Evolutionary conservation across 257 asterid species (phyloP).

Genomic region (Solanum sitiens): DNA sequence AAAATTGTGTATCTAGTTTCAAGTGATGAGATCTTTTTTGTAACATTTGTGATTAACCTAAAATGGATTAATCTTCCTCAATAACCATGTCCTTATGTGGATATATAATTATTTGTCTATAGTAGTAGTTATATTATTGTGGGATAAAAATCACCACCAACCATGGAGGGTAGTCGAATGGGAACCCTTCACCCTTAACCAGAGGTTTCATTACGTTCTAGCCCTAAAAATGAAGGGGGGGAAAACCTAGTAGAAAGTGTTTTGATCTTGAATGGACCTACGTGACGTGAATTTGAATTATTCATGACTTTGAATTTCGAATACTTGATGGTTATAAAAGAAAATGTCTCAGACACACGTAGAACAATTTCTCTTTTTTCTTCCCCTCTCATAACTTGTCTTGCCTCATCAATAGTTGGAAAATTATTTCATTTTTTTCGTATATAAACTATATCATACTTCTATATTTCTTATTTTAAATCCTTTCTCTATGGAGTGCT

Average conservation of each 20-base stretch:
- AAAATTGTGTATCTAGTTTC: no score
- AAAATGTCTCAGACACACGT: neutral
- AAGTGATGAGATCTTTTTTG: neutral
- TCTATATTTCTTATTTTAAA: neutral
- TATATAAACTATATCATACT: neutral
- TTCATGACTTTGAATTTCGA: neutral
- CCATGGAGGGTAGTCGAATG: neutral
- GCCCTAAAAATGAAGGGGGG: fast-evolving
- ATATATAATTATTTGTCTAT: neutral
- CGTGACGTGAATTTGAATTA: neutral
- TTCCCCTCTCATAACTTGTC: neutral
- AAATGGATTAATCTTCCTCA: neutral
- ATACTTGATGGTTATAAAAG: neutral
- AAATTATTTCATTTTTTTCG: neutral
- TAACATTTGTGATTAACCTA: neutral
- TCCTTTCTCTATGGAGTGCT: neutral
- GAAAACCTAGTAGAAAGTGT: neutral
- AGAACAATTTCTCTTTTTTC: no score
- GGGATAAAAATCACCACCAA: neutral
- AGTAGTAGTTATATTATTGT: neutral
- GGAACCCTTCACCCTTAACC: neutral
- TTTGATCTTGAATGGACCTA: neutral
- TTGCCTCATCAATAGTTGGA: neutral
- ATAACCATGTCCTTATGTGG: neutral
- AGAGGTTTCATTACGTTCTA: neutral